Percentiles rank a stretch among this genome's conserved stretches.
phyloP scores from a whole-genome alignment of 371 early-diverging fungal species.

The Pancytospora epiphaga region DNA sequence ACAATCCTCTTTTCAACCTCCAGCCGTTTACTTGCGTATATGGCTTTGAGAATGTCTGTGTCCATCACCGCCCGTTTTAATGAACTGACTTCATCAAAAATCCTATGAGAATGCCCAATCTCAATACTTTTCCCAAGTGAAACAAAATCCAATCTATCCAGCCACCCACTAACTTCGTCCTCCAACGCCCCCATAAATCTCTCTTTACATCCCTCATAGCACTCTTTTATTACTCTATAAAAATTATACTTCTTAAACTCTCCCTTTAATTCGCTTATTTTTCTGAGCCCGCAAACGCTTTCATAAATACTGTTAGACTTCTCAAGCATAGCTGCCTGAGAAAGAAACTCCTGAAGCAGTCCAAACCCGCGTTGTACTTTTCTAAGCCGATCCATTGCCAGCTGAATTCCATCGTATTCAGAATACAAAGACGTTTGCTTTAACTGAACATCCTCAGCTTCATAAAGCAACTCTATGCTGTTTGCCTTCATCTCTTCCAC shows the following conservation, averaged over 20 bases:
- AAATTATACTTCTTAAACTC: slow-evolving; percentile 7
- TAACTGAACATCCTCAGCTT: slow-evolving; percentile 7
- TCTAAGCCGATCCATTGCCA: neutral
- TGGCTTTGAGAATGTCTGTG: neutral
- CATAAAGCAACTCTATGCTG: neutral
- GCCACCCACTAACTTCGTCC: neutral
- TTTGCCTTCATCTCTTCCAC: slow-evolving; percentile 17
- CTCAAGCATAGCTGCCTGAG: neutral
- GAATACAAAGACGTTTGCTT: slow-evolving; percentile 3
- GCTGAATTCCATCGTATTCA: slow-evolving; percentile 7
- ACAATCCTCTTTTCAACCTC: neutral
- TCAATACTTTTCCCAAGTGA: neutral
- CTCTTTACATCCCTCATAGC: neutral
- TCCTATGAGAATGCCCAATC: neutral
- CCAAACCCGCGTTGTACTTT: slow-evolving; percentile 8
- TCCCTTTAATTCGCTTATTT: neutral
- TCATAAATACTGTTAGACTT: slow-evolving; percentile 6
- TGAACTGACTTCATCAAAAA: neutral
- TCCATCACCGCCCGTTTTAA: neutral
- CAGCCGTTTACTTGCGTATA: neutral
- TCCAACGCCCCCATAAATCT: neutral
- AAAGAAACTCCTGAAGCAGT: slow-evolving; percentile 5
- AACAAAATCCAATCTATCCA: neutral
- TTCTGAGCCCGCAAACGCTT: neutral
- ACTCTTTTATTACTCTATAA: neutral